Evolutionary conservation across 768 basidiomycete species (phyloP).

Genomic region (Sarcodon sp.): DNA sequence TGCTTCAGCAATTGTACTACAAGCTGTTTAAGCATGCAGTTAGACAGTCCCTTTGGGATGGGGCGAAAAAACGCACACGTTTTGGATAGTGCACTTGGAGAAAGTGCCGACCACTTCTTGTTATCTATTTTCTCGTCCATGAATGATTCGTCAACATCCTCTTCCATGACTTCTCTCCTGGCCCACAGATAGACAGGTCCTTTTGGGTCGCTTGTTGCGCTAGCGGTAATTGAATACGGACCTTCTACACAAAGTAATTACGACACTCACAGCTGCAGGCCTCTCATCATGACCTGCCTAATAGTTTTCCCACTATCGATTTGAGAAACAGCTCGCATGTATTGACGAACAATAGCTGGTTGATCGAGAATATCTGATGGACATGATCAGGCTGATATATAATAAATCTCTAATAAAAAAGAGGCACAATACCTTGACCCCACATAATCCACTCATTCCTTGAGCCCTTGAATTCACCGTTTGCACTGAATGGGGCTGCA

Average conservation of each 20-base stretch:
- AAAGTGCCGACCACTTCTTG: conserved; percentile 39
- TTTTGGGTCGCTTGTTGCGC: conserved; percentile 57
- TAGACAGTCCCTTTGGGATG: neutral
- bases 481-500: conserved; percentile 43
- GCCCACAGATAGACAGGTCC: conserved; percentile 70
- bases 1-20: conserved; percentile 29
- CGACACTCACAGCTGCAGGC: conserved; percentile 44
- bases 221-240: conserved; percentile 12
- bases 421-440: conserved; percentile 36
- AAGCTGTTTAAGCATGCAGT: conserved; percentile 7
- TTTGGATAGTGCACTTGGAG: conserved; percentile 33
- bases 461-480: conserved; percentile 45
- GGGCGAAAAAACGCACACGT: conserved; percentile 13
- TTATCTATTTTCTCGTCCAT: conserved; percentile 17
- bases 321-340: conserved; percentile 57
- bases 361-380: conserved; percentile 56
- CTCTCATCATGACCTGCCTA: conserved; percentile 37
- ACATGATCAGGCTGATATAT: neutral
- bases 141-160: conserved; percentile 32
- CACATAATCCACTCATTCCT: conserved; percentile 71
- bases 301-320: conserved; percentile 41
- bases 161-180: conserved; percentile 58
- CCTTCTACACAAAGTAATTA: neutral
- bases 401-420: neutral
- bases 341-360: conserved; percentile 55